Percentiles rank a stretch among this genome's conserved stretches.
phyloP scores from a whole-genome alignment of 768 basidiomycete genomes.

The Termitomyces sp. region DNA sequence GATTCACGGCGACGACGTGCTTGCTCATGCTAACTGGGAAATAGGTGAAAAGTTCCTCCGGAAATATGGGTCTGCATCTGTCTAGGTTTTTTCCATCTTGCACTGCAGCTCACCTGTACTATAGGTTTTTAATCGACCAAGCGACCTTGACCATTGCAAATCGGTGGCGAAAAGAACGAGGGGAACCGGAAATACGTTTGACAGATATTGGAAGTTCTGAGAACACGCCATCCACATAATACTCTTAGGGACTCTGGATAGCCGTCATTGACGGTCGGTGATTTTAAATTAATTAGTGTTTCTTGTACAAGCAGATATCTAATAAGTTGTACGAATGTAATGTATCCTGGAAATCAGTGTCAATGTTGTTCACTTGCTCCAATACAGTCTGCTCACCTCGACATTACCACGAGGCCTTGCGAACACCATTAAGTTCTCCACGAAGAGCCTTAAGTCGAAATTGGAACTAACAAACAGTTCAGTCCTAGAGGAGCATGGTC shows the following conservation, averaged over 20 bases:
- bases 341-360: neutral
- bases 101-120: slow-evolving; percentile 1
- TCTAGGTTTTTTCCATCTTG: neutral
- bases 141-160: slow-evolving; percentile 69
- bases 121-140: slow-evolving; percentile 76
- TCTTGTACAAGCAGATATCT: neutral
- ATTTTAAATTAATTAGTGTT: neutral
- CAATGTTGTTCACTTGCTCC: neutral
- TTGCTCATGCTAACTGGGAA: slow-evolving; percentile 91
- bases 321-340: slow-evolving; percentile 5
- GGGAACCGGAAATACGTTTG: slow-evolving; percentile 64
- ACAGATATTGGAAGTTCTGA: slow-evolving; percentile 43
- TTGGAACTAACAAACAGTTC: slow-evolving; percentile 56
- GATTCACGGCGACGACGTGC: slow-evolving; percentile 87
- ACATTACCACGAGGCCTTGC: slow-evolving; percentile 88
- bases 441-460: slow-evolving; percentile 81
- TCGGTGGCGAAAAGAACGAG: slow-evolving; percentile 84
- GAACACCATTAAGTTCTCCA: slow-evolving; percentile 83
- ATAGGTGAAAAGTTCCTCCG: slow-evolving; percentile 77
- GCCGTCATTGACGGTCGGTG: slow-evolving; percentile 2
- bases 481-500: neutral
- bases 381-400: slow-evolving; percentile 1
- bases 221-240: slow-evolving; percentile 20
- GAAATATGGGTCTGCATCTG: slow-evolving; percentile 64
- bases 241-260: neutral